These are phyloP conservation scores for Syzygium grande DNA, from an alignment of 345 rosid species.

Conservation along the genomic window DNA sequence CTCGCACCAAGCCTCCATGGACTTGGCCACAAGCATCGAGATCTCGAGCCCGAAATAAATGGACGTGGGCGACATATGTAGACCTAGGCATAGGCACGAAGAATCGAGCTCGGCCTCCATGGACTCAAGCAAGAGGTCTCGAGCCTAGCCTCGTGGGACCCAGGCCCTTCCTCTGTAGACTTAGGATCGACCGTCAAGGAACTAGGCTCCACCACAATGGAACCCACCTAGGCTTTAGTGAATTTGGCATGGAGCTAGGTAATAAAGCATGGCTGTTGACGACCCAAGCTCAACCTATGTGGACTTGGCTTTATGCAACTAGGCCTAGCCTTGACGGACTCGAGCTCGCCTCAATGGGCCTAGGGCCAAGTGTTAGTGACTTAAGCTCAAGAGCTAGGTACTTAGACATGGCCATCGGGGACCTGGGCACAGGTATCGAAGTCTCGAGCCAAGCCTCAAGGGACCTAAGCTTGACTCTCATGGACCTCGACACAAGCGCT, in stretches of 20 bases:
- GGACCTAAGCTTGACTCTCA: neutral
- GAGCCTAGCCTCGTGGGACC: neutral
- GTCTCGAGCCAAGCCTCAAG: neutral
- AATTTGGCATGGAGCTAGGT: neutral
- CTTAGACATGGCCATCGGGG: neutral
- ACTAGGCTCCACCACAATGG: neutral
- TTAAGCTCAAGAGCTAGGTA: neutral
- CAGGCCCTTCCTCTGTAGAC: neutral
- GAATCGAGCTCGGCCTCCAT: fast-evolving
- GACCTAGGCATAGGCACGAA: neutral
- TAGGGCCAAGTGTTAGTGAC: neutral
- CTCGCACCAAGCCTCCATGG: neutral
- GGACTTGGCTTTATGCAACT: neutral
- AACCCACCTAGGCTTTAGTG: neutral
- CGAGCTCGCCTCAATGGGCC: neutral
- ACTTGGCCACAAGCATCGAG: neutral
- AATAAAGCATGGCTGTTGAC: too few species aligned
- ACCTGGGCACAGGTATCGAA: neutral
- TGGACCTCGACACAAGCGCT: neutral
- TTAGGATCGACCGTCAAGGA: fast-evolving
- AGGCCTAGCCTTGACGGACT: neutral
- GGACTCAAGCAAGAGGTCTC: neutral
- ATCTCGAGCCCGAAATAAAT: neutral
- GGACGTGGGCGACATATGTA: neutral
- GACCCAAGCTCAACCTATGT: neutral